Evolutionary conservation across 2,329 filamentous ascomycete genomes (phyloP).

Genomic region (Metarhizium humberi): DNA sequence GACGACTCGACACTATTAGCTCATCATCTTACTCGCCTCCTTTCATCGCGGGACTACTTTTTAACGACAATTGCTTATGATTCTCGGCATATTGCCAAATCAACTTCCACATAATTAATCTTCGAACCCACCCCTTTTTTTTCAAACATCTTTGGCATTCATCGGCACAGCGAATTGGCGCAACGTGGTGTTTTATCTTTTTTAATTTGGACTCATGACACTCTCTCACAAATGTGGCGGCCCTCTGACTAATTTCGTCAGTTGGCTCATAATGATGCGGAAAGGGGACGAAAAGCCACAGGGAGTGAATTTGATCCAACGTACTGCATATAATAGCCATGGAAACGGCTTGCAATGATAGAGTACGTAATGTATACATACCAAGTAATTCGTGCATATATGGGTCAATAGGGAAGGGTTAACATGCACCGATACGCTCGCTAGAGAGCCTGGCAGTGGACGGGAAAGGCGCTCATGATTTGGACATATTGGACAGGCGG

Average conservation of each 20-base stretch:
- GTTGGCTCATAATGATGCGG: constrained; percentile 8
- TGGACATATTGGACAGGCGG: constrained; percentile 1
- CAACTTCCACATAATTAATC: constrained; percentile 14
- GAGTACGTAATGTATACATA: constrained; percentile 32
- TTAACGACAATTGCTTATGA: constrained; percentile 15
- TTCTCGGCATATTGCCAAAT: constrained; percentile 12
- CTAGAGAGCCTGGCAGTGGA: constrained; percentile 18
- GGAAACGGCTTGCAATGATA: constrained; percentile 20
- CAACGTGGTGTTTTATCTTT: constrained; percentile 18
- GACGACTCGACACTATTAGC: not conserved
- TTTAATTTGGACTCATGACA: constrained; percentile 8
- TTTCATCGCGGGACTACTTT: not conserved
- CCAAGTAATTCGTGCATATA: constrained; percentile 27
- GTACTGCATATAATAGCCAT: constrained; percentile 21
- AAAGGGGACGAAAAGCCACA: constrained; percentile 14
- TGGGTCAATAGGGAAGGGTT: constrained; percentile 9
- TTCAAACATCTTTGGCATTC: constrained; percentile 28
- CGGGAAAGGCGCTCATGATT: constrained; percentile 10
- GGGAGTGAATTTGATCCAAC: constrained; percentile 7
- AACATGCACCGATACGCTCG: constrained; percentile 24
- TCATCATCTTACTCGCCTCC: constrained; percentile 6
- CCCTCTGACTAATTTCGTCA: not conserved
- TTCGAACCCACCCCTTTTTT: constrained; percentile 19
- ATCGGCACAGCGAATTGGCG: constrained; percentile 31
- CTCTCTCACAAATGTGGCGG: not conserved